Conservation (phyloP, 345 rosid genomes). For the Gossypium mustelinum region DNA sequence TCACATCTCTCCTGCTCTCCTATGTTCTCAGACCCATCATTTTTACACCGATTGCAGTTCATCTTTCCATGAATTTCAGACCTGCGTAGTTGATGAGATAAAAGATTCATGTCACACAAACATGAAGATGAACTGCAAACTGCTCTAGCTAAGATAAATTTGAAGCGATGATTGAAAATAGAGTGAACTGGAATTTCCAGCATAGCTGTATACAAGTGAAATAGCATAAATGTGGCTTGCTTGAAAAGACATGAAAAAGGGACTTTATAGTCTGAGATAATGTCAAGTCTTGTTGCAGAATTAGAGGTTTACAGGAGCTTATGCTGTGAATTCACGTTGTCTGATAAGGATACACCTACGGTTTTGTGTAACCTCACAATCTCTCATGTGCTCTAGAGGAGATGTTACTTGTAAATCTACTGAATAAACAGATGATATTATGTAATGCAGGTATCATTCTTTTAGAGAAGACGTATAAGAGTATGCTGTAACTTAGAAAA, state of each 20-base stretch:
- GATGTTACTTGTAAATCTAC: background rate
- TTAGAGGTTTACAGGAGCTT: background rate
- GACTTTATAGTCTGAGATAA: background rate
- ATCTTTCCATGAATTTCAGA: constrained; percentile 17
- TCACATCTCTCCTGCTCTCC: constrained; percentile 33
- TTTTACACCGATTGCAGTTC: constrained; percentile 6
- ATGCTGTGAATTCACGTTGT: background rate
- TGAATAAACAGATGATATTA: background rate
- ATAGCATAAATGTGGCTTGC: background rate
- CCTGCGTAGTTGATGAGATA: background rate
- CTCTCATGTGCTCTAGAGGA: background rate
- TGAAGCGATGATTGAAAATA: background rate
- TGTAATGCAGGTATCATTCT: background rate
- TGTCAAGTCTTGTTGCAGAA: constrained; percentile 1
- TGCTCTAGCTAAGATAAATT: background rate
- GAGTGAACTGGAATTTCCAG: background rate
- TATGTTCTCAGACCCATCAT: background rate
- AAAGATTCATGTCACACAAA: background rate
- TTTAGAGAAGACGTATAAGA: background rate
- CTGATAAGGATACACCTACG: background rate
- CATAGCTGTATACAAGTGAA: background rate
- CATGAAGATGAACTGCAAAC: background rate
- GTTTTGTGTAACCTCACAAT: background rate
- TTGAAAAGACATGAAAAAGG: background rate
- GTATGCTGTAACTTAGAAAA: constrained; percentile 9